These are phyloP conservation scores for Angomonas deanei DNA, from an alignment of 208 protist genomes.

Conservation along the genomic window DNA sequence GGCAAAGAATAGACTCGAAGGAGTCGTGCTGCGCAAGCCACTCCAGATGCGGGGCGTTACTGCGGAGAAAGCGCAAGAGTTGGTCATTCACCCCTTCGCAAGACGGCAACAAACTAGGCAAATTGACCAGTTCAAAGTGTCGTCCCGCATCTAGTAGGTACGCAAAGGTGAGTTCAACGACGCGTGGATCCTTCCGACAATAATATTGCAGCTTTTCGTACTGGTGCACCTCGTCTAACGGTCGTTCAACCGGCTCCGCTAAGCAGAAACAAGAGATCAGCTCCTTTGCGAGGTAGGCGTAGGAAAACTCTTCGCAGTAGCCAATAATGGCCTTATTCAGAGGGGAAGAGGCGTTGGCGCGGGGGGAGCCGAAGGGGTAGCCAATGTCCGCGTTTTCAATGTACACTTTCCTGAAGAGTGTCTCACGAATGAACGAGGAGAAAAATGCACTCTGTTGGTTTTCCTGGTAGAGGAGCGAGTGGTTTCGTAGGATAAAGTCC, in stretches of 20 bases:
- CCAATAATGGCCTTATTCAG: slow-evolving; percentile 30
- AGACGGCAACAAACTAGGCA: slow-evolving; percentile 41
- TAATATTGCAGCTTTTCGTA: slow-evolving; percentile 54
- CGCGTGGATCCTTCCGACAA: slow-evolving; percentile 34
- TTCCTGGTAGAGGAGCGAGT: slow-evolving; percentile 5
- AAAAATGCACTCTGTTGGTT: slow-evolving; percentile 18
- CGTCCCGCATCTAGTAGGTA: slow-evolving; percentile 40
- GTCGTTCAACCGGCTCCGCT: slow-evolving; percentile 42
- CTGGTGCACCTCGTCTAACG: slow-evolving; percentile 16
- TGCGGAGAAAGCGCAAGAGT: slow-evolving; percentile 51
- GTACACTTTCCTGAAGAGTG: slow-evolving; percentile 61
- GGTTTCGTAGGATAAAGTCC: slow-evolving; percentile 54
- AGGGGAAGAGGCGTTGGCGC: slow-evolving; percentile 8
- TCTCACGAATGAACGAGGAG: slow-evolving; percentile 34
- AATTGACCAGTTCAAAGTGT: slow-evolving; percentile 73
- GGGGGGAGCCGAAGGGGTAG: slow-evolving; percentile 69
- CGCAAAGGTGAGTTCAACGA: slow-evolving; percentile 43
- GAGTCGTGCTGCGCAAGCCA: slow-evolving; percentile 56
- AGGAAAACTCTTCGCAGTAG: slow-evolving; percentile 46
- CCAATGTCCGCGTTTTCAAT: slow-evolving; percentile 39
- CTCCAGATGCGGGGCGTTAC: slow-evolving; percentile 63
- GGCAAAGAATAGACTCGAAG: slow-evolving; percentile 47
- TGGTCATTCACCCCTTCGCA: slow-evolving; percentile 18
- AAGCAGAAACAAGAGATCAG: slow-evolving; percentile 56
- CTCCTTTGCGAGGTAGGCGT: slow-evolving; percentile 50